A percentile compares a stretch with the other conserved stretches of the same genome.
These are phyloP conservation scores for Avicennia marina DNA, from an alignment of 257 asterid species.

Conservation along the genomic window DNA sequence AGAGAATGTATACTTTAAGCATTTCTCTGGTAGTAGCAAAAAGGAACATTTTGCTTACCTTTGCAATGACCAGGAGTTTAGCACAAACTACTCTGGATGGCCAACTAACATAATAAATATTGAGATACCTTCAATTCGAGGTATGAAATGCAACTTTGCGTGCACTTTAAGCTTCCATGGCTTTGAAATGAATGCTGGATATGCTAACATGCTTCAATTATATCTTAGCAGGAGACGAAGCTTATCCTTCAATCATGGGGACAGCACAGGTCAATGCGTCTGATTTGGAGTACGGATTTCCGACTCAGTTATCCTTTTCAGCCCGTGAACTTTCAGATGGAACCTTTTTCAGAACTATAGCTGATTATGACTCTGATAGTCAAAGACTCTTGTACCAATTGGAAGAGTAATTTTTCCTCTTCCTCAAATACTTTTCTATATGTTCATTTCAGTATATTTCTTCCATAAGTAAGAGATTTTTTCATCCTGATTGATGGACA, in stretches of 20 bases:
- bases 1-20: constrained; percentile 63
- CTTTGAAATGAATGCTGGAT: constrained; percentile 17
- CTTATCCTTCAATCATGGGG: constrained; percentile 70
- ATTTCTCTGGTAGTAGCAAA: constrained; percentile 58
- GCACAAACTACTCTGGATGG: constrained; percentile 88
- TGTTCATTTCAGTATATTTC: constrained; percentile 11
- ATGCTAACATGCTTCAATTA: constrained; percentile 23
- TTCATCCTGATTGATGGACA: constrained; percentile 11
- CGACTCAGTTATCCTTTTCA: constrained; percentile 87
- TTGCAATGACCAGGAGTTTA: constrained; percentile 72
- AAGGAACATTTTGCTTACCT: constrained; percentile 51
- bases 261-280: constrained; percentile 51
- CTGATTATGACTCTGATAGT: constrained; percentile 86
- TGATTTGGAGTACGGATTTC: constrained; percentile 67
- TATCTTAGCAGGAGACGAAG: constrained; percentile 58
- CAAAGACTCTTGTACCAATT: constrained; percentile 61
- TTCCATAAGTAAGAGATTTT: constrained; percentile 18
- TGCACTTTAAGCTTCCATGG: too few relatives aligned
- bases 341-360: constrained; percentile 72
- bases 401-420: constrained; percentile 48
- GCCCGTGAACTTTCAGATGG: constrained; percentile 98
- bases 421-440: background rate
- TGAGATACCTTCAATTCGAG: constrained; percentile 78
- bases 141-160: constrained; percentile 34
- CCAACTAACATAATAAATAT: constrained; percentile 87